Base-by-base conservation (phyloP, 73 alveolate species). In the Loxodes magnus region DNA sequence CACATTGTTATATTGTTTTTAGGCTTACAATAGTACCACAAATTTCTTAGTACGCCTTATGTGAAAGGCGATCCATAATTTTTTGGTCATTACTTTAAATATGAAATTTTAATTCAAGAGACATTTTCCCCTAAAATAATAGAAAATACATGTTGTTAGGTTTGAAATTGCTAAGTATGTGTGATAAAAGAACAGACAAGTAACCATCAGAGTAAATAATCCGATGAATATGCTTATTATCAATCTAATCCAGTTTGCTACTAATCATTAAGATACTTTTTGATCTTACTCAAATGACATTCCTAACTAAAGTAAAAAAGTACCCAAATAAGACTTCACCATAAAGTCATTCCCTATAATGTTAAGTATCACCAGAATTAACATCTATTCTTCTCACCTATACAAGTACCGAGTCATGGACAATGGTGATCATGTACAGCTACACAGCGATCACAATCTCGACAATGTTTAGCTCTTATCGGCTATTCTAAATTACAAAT, bases 371-470 rank as follows among this genome's bases (percentile, higher is more conserved):
- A 26, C 34, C 61, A 77, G 71, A 87, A 87, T 38, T 56, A 82
- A 15, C 56, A 14, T 60, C 78, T 66, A 54, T 80, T 80, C 55
- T 67, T 74, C 38, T 75, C 94, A 30, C 96, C 98, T 14, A 89
- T 79, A 49, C 98, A 89, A 28, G 51, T 71, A 16, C 96, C 93
- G 2, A 89, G 61, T 92, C 94, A 89, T 5, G 95, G 94, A 67
- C 98, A 89, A 41, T 89, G 98, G 49, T 89, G 98, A 65, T 89
- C 98, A 58, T 66, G 92, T 5, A 92, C 64, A 9, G 95, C 95
- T 5, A 89, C 93, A 43, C 98, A 89, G 61, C 73, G 67, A 12
- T 82, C 76, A 49, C 98, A 89, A 39, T 71, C 66, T 38, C 72
- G 43, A 51, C 96, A 82, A 54, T 82, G 94, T 51, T 85, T 82